Percentiles rank a stretch among this genome's conserved stretches.
Evolutionary conservation across 2,329 filamentous ascomycete genomes (phyloP).

Genomic region (Sarocladium brachiariae): DNA sequence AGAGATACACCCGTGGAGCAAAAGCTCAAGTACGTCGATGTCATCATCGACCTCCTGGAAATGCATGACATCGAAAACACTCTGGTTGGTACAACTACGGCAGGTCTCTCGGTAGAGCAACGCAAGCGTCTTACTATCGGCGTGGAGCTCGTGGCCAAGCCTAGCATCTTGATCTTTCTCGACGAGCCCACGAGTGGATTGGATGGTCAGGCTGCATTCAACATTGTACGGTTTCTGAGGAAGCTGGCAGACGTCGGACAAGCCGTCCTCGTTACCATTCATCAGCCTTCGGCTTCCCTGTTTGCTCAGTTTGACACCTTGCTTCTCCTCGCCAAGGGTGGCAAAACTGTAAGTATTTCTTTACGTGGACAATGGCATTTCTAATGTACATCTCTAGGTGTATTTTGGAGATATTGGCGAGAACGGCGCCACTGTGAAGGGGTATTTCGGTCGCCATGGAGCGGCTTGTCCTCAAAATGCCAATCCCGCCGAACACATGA

Average conservation of each 20-base stretch:
- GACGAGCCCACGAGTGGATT: constrained; percentile 54
- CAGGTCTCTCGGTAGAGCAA: constrained; percentile 45
- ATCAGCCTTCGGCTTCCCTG: constrained; percentile 43
- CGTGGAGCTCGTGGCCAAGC: constrained; percentile 62
- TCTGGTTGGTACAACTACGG: constrained; percentile 47
- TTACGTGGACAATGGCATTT: constrained; percentile 9
- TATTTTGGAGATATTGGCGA: constrained; percentile 3
- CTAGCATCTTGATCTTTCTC: constrained; percentile 53
- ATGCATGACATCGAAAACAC: constrained; percentile 58
- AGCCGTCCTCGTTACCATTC: constrained; percentile 54
- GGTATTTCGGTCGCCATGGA: constrained; percentile 44
- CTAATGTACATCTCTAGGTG: background rate
- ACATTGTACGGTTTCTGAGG: constrained; percentile 32
- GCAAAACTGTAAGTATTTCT: constrained; percentile 11
- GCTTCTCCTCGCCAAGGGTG: constrained; percentile 13
- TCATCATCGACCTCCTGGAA: constrained; percentile 59
- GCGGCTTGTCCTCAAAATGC: constrained; percentile 32
- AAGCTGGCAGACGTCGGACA: constrained; percentile 52
- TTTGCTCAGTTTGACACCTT: constrained; percentile 13
- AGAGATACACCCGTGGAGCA: constrained; percentile 45
- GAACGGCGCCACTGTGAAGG: constrained; percentile 11
- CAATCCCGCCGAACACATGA: constrained; percentile 37
- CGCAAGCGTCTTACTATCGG: constrained; percentile 62
- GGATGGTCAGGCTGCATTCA: constrained; percentile 26
- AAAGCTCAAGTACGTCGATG: constrained; percentile 60